Base-by-base conservation (phyloP, 2,329 filamentous ascomycete genomes). In the Talaromyces sp. region DNA sequence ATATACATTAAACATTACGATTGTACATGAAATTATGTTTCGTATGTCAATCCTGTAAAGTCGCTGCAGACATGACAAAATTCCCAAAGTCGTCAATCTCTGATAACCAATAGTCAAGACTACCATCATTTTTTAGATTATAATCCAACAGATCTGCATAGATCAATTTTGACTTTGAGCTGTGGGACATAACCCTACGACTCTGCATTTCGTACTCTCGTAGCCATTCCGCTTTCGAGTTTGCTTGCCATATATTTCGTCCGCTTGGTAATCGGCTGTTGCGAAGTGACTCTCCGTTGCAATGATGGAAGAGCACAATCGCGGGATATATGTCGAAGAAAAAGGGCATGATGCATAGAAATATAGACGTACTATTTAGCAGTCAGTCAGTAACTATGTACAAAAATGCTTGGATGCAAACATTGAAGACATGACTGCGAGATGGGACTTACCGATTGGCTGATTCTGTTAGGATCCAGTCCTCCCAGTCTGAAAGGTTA, bases 41-140 rank as follows among this genome's bases (percentile, higher is more conserved):
- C 5, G n/a, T 29, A 6, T 17, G 1, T 63, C 38, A 63, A 15
- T 31, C 19, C 15, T 58, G 49, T 53, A 63, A 19, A 22, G 51
- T 63, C 15, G 61, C 61, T 19, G 61, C 53, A 47, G 61, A 53
- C 15, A 63, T 47, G 36, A 63, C 36, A 17, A 63, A 43, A 34
- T 63, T 63, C 15, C 61, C 61, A 58, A 63, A 58, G 2, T 63
- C 61, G 27, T 63, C 61, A n/a, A 63, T 47, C 7, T 63, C 36
- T n/a, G 49, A 45, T 27, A 63, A 40, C 61, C 61, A 63, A 47
- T 25, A 49, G 29, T 63, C 51, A n/a, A 63, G 27, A 63, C 51
- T 49, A 13, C 38, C 51, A 22, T 58, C 40, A 22, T 45, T 63
- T n/a, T 34, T 36, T 27, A 25, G 27, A 45, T 45, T 34, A 15